Evolutionary conservation across 768 basidiomycete species (phyloP).

Genomic region (Suillus fuscotomentosus): DNA sequence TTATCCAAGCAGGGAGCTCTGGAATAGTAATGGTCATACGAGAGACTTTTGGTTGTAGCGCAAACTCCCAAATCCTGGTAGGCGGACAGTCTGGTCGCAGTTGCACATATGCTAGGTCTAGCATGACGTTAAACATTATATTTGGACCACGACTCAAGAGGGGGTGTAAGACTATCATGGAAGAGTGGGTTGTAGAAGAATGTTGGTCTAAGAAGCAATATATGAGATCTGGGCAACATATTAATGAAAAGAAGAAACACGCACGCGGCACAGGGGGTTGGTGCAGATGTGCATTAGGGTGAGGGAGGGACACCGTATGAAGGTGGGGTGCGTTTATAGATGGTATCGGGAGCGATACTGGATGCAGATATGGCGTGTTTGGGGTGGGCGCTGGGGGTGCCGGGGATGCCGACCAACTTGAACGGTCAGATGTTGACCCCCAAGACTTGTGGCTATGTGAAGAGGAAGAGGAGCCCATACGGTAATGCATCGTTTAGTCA

Average conservation of each 20-base stretch:
- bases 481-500: constrained; percentile 16
- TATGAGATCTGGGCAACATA: background rate
- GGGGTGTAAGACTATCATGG: constrained; percentile 23
- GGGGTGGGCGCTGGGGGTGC: constrained; percentile 21
- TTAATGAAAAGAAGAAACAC: constrained; percentile 1
- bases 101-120: constrained; percentile 23
- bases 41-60: constrained; percentile 20
- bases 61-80: constrained; percentile 18
- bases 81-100: constrained; percentile 16
- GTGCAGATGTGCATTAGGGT: constrained; percentile 26
- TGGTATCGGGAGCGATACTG: constrained; percentile 16
- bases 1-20: constrained; percentile 24
- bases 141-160: constrained; percentile 18
- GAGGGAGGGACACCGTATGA: constrained; percentile 28
- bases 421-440: constrained; percentile 12
- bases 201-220: constrained; percentile 15
- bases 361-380: constrained; percentile 14
- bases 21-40: constrained; percentile 20
- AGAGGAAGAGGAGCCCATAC: constrained; percentile 13
- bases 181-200: constrained; percentile 1
- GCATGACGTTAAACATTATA: constrained; percentile 24
- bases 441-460: constrained; percentile 18
- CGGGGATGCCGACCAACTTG: constrained; percentile 10
- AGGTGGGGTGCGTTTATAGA: constrained; percentile 25
- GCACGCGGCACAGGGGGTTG: constrained; percentile 22